Conservation (phyloP, 2,329 filamentous ascomycete genomes). For the Diaporthe sp. region DNA sequence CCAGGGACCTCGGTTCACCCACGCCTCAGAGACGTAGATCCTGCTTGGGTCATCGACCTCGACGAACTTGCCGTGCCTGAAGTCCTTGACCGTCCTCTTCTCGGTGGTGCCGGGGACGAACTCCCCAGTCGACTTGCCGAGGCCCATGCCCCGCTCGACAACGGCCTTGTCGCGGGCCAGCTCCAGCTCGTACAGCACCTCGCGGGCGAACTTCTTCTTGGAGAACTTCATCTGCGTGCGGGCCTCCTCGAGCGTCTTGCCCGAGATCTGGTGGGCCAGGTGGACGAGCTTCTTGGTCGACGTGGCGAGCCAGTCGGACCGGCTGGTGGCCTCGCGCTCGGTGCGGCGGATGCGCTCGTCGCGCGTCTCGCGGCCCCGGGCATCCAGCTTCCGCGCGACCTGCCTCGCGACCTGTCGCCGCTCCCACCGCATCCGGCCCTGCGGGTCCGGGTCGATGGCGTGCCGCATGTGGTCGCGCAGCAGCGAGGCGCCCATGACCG, state of each 20-base stretch:
- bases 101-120: constrained; percentile 48
- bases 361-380: constrained; percentile 67
- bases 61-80: constrained; percentile 82
- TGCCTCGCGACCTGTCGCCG: constrained; percentile 86
- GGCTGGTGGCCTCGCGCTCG: constrained; percentile 68
- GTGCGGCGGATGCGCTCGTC: constrained; percentile 77
- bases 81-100: constrained; percentile 79
- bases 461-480: constrained; percentile 70
- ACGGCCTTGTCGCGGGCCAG: constrained; percentile 86
- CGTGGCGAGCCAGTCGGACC: constrained; percentile 83
- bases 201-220: constrained; percentile 90
- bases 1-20: constrained; percentile 85
- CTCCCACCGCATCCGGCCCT: constrained; percentile 80
- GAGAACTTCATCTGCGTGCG: constrained; percentile 96
- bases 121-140: constrained; percentile 64
- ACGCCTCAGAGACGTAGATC: constrained; percentile 93
- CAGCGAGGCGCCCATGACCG: constrained; percentile 50
- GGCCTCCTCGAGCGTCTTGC: constrained; percentile 94
- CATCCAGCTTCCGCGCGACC: constrained; percentile 76
- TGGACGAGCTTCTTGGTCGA: constrained; percentile 92
- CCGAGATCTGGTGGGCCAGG: constrained; percentile 88
- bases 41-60: constrained; percentile 80
- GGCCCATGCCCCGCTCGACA: constrained; percentile 86
- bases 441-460: constrained; percentile 82
- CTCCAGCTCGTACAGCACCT: constrained; percentile 84